A percentile compares a stretch with the other conserved stretches of the same genome.
These are phyloP conservation scores for Amphibolis antarctica DNA, from an alignment of 106 monocot species.

Conservation along the genomic window DNA sequence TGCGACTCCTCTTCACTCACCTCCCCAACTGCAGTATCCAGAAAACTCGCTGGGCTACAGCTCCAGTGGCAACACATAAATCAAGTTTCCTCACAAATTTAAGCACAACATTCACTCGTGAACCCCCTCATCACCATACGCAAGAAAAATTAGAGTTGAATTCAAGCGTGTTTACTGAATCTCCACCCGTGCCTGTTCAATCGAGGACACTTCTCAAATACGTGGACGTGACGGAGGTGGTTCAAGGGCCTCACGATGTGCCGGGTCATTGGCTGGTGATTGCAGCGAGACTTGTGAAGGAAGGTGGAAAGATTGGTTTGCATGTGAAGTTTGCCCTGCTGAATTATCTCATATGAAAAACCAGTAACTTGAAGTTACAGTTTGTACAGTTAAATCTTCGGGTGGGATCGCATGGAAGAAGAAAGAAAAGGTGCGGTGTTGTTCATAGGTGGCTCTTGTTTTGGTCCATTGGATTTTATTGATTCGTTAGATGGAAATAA, in stretches of 20 bases:
- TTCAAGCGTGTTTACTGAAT: constrained; percentile 70
- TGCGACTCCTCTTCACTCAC: constrained; percentile 63
- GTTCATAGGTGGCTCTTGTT: too few relatives aligned
- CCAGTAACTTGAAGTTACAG: background rate
- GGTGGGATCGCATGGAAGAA: background rate
- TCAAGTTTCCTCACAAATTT: constrained; percentile 57
- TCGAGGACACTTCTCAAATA: constrained; percentile 56
- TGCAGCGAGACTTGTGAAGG: constrained; percentile 72
- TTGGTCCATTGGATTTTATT: too few relatives aligned
- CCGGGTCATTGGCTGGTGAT: constrained; percentile 93
- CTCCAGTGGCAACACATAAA: constrained; percentile 40
- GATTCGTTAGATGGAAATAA: too few relatives aligned
- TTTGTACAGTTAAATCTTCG: constrained; percentile 1
- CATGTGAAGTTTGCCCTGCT: constrained; percentile 74
- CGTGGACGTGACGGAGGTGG: constrained; percentile 68
- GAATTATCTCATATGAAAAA: constrained; percentile 24
- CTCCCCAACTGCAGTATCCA: constrained; percentile 54
- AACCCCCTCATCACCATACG: constrained; percentile 12
- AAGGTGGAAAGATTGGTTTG: constrained; percentile 64
- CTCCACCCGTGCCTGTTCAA: constrained; percentile 68
- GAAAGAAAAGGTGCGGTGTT: background rate
- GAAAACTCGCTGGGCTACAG: constrained; percentile 38
- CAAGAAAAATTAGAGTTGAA: constrained; percentile 44
- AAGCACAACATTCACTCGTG: constrained; percentile 63
- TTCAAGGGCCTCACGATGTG: constrained; percentile 65